Evolutionary conservation across 768 basidiomycete species (phyloP).

Genomic region (Mycena pura): DNA sequence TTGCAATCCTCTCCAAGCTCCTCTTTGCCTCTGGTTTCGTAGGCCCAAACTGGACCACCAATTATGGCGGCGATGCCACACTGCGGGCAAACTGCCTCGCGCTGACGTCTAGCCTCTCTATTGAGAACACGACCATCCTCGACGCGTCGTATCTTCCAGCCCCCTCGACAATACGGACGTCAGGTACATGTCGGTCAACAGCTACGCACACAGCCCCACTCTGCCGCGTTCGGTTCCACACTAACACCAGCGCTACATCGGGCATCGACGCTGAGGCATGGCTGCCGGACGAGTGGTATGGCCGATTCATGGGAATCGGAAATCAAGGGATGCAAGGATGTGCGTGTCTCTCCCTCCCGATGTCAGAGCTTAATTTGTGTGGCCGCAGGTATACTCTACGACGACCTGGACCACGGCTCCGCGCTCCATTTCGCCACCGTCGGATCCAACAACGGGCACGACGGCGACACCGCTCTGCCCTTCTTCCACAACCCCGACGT

Average conservation of each 20-base stretch:
- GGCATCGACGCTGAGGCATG: background rate
- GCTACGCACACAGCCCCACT: background rate
- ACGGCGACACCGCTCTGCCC: constrained; percentile 19
- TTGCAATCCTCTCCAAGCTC: background rate
- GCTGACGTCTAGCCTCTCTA: background rate
- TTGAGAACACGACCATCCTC: constrained; percentile 13
- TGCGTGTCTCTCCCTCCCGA: background rate
- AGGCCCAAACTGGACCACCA: background rate
- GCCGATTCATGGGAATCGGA: constrained; percentile 14
- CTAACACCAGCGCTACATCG: constrained; percentile 1
- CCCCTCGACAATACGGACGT: background rate
- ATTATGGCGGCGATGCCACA: background rate
- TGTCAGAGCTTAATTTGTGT: background rate
- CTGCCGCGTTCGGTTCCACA: constrained; percentile 15
- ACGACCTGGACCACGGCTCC: constrained; percentile 22
- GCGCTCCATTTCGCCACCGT: constrained; percentile 28
- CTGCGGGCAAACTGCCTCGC: background rate
- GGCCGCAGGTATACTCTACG: constrained; percentile 29
- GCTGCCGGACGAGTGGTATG: constrained; percentile 18
- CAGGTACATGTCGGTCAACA: constrained; percentile 1
- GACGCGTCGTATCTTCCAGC: background rate
- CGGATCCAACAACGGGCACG: constrained; percentile 30
- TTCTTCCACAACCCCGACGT: constrained; percentile 30
- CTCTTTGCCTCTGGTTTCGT: background rate
- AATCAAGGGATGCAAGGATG: constrained; percentile 17